These are phyloP conservation scores for Cairneyella variabilis DNA, from an alignment of 495 filamentous ascomycete species.

Conservation along the genomic window DNA sequence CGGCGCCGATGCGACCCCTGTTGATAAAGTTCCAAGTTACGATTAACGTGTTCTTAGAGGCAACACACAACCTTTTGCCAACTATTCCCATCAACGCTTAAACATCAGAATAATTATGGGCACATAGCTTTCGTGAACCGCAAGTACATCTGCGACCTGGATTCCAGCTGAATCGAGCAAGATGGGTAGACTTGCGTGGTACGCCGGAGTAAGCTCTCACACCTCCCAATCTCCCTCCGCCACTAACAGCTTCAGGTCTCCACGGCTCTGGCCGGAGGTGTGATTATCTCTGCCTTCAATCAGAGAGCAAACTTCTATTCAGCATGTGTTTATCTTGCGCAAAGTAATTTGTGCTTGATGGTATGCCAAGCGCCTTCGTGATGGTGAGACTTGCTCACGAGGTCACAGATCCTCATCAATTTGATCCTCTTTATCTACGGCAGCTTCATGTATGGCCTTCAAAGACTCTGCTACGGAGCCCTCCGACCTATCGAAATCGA, in stretches of 20 bases:
- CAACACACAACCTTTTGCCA: too few relatives aligned
- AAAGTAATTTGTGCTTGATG: slow-evolving; percentile 93
- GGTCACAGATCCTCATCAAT: slow-evolving; percentile 76
- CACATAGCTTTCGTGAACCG: background rate
- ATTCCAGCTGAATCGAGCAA: slow-evolving; percentile 1
- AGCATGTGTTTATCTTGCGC: slow-evolving; percentile 90
- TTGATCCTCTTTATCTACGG: slow-evolving; percentile 73
- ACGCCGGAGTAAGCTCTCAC: slow-evolving; percentile 48
- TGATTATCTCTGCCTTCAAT: slow-evolving; percentile 85
- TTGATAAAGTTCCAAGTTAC: too few relatives aligned
- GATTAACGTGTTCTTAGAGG: too few relatives aligned
- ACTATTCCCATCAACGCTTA: background rate
- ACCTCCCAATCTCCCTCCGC: background rate
- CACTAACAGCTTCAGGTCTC: slow-evolving; percentile 39
- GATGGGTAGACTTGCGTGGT: slow-evolving; percentile 32
- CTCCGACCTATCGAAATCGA: slow-evolving; percentile 93
- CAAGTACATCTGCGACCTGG: slow-evolving; percentile 4
- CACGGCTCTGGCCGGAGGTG: slow-evolving; percentile 71
- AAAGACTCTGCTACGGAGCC: slow-evolving; percentile 85
- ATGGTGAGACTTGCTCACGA: slow-evolving; percentile 4
- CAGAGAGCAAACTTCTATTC: slow-evolving; percentile 97
- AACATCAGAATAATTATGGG: slow-evolving; percentile 7
- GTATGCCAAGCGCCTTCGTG: slow-evolving; percentile 27
- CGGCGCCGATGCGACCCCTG: too few relatives aligned
- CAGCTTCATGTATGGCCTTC: slow-evolving; percentile 77